phyloP scores from a whole-genome alignment of 768 basidiomycete species.

The Boletellus emodensis region DNA sequence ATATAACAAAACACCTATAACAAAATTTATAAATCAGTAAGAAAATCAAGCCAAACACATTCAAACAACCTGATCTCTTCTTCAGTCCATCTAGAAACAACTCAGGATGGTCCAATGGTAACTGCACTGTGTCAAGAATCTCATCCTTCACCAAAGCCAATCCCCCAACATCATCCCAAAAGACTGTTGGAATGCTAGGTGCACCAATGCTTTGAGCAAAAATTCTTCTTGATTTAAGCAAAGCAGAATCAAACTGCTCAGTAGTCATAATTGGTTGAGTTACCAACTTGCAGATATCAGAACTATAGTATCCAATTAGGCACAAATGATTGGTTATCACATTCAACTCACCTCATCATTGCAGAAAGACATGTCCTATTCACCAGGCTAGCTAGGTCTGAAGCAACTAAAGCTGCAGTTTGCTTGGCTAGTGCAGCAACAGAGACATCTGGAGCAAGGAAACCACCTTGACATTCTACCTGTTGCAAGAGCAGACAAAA shows the following conservation, averaged over 20 bases:
- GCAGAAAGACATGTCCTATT: constrained; percentile 53
- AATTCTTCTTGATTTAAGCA: constrained; percentile 65
- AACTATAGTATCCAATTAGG: constrained; percentile 3
- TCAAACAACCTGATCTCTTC: constrained; percentile 78
- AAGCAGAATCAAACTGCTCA: constrained; percentile 68
- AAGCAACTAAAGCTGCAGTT: constrained; percentile 86
- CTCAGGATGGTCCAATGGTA: constrained; percentile 88
- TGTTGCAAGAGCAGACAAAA: constrained; percentile 49
- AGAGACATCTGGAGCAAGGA: constrained; percentile 73
- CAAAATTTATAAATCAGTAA: neutral
- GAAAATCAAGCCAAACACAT: neutral
- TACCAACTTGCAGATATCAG: neutral
- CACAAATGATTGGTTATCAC: neutral
- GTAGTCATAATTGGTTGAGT: constrained; percentile 27
- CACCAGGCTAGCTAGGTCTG: constrained; percentile 72
- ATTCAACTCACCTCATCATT: constrained; percentile 14
- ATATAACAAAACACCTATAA: constrained; percentile 80
- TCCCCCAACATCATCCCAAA: constrained; percentile 98
- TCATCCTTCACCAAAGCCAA: constrained; percentile 82
- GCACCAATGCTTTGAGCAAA: constrained; percentile 96
- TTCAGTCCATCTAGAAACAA: constrained; percentile 88
- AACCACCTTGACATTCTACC: constrained; percentile 35
- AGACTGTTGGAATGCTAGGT: constrained; percentile 90
- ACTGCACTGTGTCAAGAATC: constrained; percentile 92
- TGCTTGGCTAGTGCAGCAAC: constrained; percentile 70